Conservation (phyloP, 345 rosid species). For the Eucalyptus microcorys region DNA sequence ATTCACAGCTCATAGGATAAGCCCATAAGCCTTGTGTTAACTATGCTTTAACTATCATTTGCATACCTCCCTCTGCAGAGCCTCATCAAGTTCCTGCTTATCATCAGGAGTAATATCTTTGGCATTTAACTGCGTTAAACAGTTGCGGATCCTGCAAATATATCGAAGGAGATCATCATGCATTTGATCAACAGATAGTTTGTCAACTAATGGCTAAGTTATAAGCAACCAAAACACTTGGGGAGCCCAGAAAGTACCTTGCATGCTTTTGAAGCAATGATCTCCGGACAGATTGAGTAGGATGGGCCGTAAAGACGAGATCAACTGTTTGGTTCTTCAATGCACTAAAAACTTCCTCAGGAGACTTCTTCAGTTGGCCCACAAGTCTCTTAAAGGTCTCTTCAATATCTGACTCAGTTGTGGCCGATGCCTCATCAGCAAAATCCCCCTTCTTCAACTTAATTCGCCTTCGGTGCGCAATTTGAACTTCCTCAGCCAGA, state of each 20-base stretch:
- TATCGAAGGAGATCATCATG: not conserved
- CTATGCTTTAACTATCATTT: not conserved
- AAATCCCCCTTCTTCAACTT: constrained; percentile 87
- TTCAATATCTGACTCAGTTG: constrained; percentile 91
- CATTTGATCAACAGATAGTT: not conserved
- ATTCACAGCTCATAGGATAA: not conserved
- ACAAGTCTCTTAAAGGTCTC: constrained; percentile 88
- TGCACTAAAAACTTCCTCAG: constrained; percentile 87
- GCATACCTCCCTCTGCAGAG: constrained; percentile 85
- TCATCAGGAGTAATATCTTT: constrained; percentile 97
- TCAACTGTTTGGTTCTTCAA: constrained; percentile 95
- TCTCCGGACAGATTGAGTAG: constrained; percentile 92
- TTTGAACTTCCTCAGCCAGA: constrained; percentile 96
- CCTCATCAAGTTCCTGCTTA: constrained; percentile 98
- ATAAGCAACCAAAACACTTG: not conserved
- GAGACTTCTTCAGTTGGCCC: constrained; percentile 64
- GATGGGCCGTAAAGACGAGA: constrained; percentile 97
- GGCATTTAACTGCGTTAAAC: constrained; percentile 84
- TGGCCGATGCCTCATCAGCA: constrained; percentile 64
- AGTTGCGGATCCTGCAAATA: constrained; percentile 57
- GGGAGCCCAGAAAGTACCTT: constrained; percentile 32
- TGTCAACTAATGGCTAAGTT: not conserved
- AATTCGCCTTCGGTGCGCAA: constrained; percentile 75
- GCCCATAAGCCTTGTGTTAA: not conserved
- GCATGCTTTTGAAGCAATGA: constrained; percentile 96